These are phyloP conservation scores for Sechiopsis laciniata DNA, from an alignment of 306 rosid species.

Conservation along the genomic window DNA sequence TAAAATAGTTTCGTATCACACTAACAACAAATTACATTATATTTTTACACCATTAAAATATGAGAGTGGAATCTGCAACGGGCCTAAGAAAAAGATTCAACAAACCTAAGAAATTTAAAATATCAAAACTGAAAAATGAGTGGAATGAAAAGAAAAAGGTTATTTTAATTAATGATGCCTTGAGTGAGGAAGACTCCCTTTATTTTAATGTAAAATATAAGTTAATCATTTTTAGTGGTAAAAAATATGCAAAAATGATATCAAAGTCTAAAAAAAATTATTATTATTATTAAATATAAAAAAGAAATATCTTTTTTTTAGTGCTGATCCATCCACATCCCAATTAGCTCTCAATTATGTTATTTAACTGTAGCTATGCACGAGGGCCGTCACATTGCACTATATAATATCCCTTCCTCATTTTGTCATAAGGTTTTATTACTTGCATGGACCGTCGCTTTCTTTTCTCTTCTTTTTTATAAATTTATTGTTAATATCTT, in stretches of 20 bases:
- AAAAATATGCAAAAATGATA: not conserved
- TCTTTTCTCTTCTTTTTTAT: not conserved
- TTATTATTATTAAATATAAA: too few species aligned
- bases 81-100: too few species aligned
- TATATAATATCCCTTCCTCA: not conserved
- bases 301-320: too few species aligned
- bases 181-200: conserved; percentile 13
- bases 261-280: too few species aligned
- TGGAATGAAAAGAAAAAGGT: not conserved
- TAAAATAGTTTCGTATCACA: too few species aligned
- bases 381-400: conserved; percentile 22
- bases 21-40: too few species aligned
- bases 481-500: not conserved
- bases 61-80: too few species aligned
- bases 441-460: not conserved
- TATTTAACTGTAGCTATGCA: conserved; percentile 5
- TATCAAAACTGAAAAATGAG: too few species aligned
- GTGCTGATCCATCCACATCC: conserved; percentile 16
- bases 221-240: conserved; percentile 6
- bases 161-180: not conserved
- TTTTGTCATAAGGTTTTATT: conserved; percentile 10
- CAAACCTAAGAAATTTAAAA: too few species aligned
- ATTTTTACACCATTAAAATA: too few species aligned
- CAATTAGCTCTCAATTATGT: conserved; percentile 1
- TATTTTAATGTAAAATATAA: not conserved